phyloP scores from a whole-genome alignment of 179 eudicot species.

The Patellifolia procumbens region DNA sequence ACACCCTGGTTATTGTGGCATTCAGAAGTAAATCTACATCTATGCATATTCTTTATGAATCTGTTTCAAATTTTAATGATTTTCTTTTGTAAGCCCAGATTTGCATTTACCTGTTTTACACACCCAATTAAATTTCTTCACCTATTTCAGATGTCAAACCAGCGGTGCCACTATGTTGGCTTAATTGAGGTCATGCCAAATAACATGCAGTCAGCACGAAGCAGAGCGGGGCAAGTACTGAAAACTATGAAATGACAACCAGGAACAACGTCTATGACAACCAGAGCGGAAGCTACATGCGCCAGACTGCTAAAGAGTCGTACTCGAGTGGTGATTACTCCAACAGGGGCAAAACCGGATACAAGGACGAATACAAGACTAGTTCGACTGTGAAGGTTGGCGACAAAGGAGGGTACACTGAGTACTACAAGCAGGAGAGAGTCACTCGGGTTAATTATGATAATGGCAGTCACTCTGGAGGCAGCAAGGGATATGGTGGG shows the following conservation, averaged over 20 bases:
- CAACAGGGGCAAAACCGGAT: constrained; percentile 21
- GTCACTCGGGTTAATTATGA: constrained; percentile 28
- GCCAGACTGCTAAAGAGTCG: constrained; percentile 20
- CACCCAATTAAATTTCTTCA: not conserved
- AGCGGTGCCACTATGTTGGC: not conserved
- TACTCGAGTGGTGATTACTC: constrained; percentile 24
- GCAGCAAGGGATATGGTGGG: not conserved
- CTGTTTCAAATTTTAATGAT: too few species aligned
- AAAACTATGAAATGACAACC: not conserved
- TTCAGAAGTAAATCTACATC: too few species aligned
- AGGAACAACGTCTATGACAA: constrained; percentile 23
- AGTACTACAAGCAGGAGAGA: constrained; percentile 27
- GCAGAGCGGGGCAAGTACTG: not conserved
- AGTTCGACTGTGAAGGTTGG: constrained; percentile 28
- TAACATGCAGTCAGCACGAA: not conserved
- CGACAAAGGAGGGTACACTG: constrained; percentile 34
- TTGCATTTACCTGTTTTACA: not conserved
- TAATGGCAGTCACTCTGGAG: not conserved
- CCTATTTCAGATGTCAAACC: not conserved
- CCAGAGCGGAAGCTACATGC: constrained; percentile 24
- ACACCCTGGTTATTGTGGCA: too few species aligned
- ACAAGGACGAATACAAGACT: constrained; percentile 30
- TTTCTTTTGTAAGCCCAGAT: too few species aligned
- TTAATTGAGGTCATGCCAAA: not conserved
- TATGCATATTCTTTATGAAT: too few species aligned